Percentiles rank a stretch among this genome's conserved stretches.
Evolutionary conservation across 2,329 filamentous ascomycete genomes (phyloP).

Genomic region (Metarhizium brunneum): DNA sequence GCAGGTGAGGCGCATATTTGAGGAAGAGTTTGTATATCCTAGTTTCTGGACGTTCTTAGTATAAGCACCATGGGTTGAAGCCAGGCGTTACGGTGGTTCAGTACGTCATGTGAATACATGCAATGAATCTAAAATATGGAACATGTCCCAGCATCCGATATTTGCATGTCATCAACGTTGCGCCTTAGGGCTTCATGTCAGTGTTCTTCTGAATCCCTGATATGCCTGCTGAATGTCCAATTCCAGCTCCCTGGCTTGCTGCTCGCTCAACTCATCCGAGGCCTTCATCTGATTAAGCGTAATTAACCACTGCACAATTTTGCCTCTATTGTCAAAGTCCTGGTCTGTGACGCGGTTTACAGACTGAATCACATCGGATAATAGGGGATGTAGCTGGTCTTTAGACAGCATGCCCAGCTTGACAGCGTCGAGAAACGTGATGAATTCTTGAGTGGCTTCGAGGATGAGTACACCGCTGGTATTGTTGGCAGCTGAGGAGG

Average conservation of each 20-base stretch:
- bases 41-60: conserved; percentile 98
- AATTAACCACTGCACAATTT: conserved; percentile 98
- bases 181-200: conserved; percentile 36
- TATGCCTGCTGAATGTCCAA: conserved; percentile 94
- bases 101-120: background rate
- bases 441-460: conserved; percentile 94
- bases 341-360: conserved; percentile 94
- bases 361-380: conserved; percentile 92
- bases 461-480: conserved; percentile 62
- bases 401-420: conserved; percentile 89
- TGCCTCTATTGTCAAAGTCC: conserved; percentile 90
- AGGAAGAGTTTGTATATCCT: conserved; percentile 97
- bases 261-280: conserved; percentile 78
- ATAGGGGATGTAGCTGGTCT: conserved; percentile 87
- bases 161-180: background rate
- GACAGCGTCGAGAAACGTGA: conserved; percentile 92
- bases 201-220: conserved; percentile 78
- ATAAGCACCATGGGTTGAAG: conserved; percentile 27
- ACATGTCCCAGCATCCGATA: background rate
- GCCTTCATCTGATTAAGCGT: conserved; percentile 96
- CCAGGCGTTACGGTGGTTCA: background rate
- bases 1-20: conserved; percentile 92
- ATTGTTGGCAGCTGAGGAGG: conserved; percentile 33
- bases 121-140: background rate
- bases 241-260: conserved; percentile 80